These are phyloP conservation scores for Leucocoprinus birnbaumii DNA, from an alignment of 768 basidiomycete species.

Conservation along the genomic window DNA sequence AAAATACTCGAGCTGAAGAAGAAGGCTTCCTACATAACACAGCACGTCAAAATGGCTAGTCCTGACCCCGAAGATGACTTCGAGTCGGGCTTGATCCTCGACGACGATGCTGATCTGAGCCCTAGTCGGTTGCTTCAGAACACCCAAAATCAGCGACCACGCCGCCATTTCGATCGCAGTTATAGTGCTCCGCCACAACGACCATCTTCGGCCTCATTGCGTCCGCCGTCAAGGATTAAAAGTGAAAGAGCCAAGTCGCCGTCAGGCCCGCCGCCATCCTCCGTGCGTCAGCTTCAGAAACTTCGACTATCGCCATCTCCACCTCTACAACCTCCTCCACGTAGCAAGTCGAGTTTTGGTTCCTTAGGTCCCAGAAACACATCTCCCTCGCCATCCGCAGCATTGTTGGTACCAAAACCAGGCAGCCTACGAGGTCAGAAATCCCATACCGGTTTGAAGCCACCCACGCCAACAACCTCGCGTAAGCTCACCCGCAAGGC, in stretches of 20 bases:
- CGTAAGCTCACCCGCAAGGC: slow-evolving; percentile 73
- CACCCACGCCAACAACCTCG: slow-evolving; percentile 64
- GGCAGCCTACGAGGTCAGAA: slow-evolving; percentile 81
- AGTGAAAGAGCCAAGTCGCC: slow-evolving; percentile 73
- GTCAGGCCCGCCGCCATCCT: slow-evolving; percentile 65
- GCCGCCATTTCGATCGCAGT: slow-evolving; percentile 48
- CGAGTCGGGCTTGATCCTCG: slow-evolving; percentile 80
- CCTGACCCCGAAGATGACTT: slow-evolving; percentile 83
- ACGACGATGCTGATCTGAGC: slow-evolving; percentile 80
- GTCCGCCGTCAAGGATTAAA: slow-evolving; percentile 65
- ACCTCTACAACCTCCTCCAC: slow-evolving; percentile 52
- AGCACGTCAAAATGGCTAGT: slow-evolving; percentile 43
- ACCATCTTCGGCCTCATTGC: slow-evolving; percentile 35
- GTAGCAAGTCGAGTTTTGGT: slow-evolving; percentile 57
- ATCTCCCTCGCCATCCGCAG: slow-evolving; percentile 42
- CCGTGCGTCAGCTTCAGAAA: slow-evolving; percentile 64
- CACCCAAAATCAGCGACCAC: slow-evolving; percentile 37
- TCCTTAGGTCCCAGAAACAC: slow-evolving; percentile 49
- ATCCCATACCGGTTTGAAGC: slow-evolving; percentile 79
- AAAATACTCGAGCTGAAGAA: slow-evolving; percentile 55
- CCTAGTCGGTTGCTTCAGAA: slow-evolving; percentile 67
- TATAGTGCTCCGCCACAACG: slow-evolving; percentile 56
- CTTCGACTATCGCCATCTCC: slow-evolving; percentile 70
- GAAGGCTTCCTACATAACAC: slow-evolving; percentile 40
- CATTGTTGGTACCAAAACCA: slow-evolving; percentile 63